These are phyloP conservation scores for Kodamaea sp. DNA, from an alignment of 1,139 yeast species.

Conservation along the genomic window DNA sequence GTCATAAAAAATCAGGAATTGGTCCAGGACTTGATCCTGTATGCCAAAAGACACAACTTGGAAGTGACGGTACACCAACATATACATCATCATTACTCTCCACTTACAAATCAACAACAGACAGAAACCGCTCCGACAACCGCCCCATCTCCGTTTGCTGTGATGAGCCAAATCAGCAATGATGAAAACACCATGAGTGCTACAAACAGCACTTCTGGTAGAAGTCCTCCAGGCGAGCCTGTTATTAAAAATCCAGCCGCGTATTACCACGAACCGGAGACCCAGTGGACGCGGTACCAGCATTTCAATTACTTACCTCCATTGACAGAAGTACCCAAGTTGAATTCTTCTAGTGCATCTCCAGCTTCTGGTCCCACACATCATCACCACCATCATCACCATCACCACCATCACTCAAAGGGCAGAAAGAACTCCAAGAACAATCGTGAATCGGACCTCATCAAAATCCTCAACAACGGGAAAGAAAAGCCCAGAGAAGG, in stretches of 20 bases:
- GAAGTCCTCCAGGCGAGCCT: slow-evolving; percentile 8
- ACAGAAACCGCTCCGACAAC: neutral
- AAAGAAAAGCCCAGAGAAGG: neutral
- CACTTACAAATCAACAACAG: slow-evolving; percentile 25
- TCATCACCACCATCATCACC: slow-evolving; percentile 31
- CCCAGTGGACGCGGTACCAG: slow-evolving; percentile 58
- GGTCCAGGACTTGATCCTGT: slow-evolving; percentile 57
- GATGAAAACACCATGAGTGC: slow-evolving; percentile 4
- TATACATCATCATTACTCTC: slow-evolving; percentile 67
- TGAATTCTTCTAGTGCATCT: slow-evolving; percentile 56
- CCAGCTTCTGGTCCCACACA: slow-evolving; percentile 27
- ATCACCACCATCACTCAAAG: slow-evolving; percentile 26
- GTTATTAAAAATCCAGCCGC: slow-evolving; percentile 2
- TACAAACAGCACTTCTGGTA: slow-evolving; percentile 8
- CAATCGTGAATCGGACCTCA: slow-evolving; percentile 6
- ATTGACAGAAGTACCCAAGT: slow-evolving; percentile 66
- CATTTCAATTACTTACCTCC: slow-evolving; percentile 78
- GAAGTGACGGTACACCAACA: slow-evolving; percentile 82
- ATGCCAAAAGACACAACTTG: slow-evolving; percentile 62
- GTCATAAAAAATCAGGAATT: slow-evolving; percentile 50
- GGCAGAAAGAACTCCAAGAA: slow-evolving; percentile 8
- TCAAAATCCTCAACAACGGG: slow-evolving; percentile 4
- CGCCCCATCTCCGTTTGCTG: slow-evolving; percentile 4
- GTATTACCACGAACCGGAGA: slow-evolving; percentile 51
- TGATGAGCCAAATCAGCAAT: slow-evolving; percentile 3